Evolutionary conservation across 257 asterid species (phyloP), one percentile per base, ranked within the genome.

Genomic region (Solanum bulbocastanum): DNA sequence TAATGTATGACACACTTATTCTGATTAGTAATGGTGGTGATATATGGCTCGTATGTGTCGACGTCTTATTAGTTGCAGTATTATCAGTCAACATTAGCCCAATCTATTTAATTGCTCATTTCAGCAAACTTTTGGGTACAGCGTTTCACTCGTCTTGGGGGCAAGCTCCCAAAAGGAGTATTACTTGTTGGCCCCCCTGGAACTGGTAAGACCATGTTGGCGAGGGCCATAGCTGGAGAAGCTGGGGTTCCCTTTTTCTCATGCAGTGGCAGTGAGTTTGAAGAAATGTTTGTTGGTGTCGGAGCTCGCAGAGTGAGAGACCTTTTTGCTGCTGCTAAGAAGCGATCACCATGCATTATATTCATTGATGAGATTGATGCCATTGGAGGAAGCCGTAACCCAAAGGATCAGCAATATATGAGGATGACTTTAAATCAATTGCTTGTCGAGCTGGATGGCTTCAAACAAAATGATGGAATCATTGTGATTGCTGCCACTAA

Each of bases 141-240:
- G 98, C 94, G 97, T 15, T 96, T 97, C 90, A 97, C 99, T 23
- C 96, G 98, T 83, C 98, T 97, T 88, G 99, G 99, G 79, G 99
- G 99, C 46, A 97, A 96, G 95, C 99, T 97, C 83, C 99, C 99
- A 56, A 97, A 97, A 90, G 98, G 98, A 84, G 99, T 97, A 89
- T 91, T 97, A 78, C 96, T 97, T 76, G 98, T 96, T 56, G 99
- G 99, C 3, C 99, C 99, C 44, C 98, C 98, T 40, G 99, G 98
- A 46, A 97, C 98, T 36, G 99, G 99, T 79, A 97, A 97, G 94
- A 96, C 98, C 33, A 97, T 97, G 99, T 88, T 97, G 91, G 99
- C 99, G 84, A 95, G 98, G 91, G 98, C 99, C 42, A 96, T 97
- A 88, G 98, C 98, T 27, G 99, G 99, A 88, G 99, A 97, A 92